A percentile compares a stretch with the other conserved stretches of the same genome.
Conservation (phyloP, 2,329 filamentous ascomycete genomes). For the Penicillium sp. region DNA sequence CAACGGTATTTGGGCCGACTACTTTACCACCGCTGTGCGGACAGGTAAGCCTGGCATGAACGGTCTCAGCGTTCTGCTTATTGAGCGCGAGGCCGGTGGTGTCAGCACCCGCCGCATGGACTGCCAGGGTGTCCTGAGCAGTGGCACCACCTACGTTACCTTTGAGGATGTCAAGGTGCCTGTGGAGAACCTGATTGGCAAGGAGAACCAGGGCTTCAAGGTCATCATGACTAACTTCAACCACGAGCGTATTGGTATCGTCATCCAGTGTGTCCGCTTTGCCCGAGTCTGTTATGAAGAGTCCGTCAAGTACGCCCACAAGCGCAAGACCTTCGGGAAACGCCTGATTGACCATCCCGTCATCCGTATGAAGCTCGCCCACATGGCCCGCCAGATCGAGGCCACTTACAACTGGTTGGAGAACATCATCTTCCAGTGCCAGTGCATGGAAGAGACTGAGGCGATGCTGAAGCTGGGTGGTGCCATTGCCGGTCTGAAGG, state of each 20-base stretch:
- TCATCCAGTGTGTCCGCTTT: constrained; percentile 96
- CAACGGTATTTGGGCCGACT: constrained; percentile 94
- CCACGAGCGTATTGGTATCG: constrained; percentile 97
- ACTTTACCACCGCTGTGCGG: constrained; percentile 95
- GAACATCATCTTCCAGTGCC: constrained; percentile 88
- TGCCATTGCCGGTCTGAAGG: constrained; percentile 90
- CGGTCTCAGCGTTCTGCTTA: constrained; percentile 84
- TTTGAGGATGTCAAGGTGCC: constrained; percentile 99
- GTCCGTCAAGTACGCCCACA: constrained; percentile 93
- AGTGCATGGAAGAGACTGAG: constrained; percentile 90
- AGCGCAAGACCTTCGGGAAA: constrained; percentile 95
- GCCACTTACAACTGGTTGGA: constrained; percentile 97
- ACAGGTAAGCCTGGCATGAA: constrained; percentile 90
- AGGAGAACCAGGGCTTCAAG: constrained; percentile 97
- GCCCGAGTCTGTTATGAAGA: constrained; percentile 96
- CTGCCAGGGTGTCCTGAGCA: constrained; percentile 95
- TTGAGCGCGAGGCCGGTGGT: constrained; percentile 80
- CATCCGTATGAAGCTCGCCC: constrained; percentile 94
- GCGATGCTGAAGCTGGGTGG: constrained; percentile 95
- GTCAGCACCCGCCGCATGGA: constrained; percentile 96
- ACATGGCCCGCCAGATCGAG: constrained; percentile 98
- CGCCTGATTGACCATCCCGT: constrained; percentile 95
- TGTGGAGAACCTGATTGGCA: constrained; percentile 97
- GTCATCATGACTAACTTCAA: constrained; percentile 99
- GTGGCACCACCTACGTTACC: constrained; percentile 93